Conservation (phyloP, 148 eudicot species). For the Euryodendron excelsum region DNA sequence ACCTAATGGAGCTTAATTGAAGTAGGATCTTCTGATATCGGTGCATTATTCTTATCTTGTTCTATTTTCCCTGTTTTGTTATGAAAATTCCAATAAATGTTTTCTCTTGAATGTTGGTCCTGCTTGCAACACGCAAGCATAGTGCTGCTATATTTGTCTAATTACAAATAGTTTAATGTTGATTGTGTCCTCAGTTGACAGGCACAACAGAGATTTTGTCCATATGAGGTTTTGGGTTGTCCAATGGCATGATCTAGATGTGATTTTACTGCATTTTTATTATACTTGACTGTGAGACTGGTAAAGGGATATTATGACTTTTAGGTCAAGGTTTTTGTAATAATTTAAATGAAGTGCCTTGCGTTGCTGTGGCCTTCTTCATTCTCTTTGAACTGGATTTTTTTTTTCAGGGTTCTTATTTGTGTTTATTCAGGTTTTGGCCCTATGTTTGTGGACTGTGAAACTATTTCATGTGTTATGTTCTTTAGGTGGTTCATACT, state of each 20-base stretch:
- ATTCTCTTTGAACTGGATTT: background rate
- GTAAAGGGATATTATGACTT: background rate
- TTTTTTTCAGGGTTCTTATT: background rate
- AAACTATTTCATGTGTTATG: conserved; percentile 3
- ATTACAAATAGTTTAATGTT: background rate
- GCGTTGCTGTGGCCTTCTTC: background rate
- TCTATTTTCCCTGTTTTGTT: no score
- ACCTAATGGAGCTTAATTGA: no score
- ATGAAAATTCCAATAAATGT: background rate
- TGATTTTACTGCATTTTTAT: background rate
- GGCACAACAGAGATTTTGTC: no score
- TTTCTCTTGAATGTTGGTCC: background rate
- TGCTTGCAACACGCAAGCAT: conserved; percentile 1
- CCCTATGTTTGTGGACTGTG: background rate
- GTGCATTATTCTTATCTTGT: no score
- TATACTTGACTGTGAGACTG: background rate
- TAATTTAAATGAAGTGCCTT: background rate
- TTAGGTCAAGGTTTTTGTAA: background rate
- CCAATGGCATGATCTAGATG: background rate
- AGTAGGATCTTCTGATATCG: no score
- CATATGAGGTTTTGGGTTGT: background rate
- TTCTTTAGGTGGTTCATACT: conserved; percentile 85
- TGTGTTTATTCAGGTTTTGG: background rate
- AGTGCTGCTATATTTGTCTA: background rate
- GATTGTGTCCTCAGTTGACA: no score